These are phyloP conservation scores for Eutypella sp. DNA, from an alignment of 2,329 filamentous ascomycete genomes.

Conservation along the genomic window DNA sequence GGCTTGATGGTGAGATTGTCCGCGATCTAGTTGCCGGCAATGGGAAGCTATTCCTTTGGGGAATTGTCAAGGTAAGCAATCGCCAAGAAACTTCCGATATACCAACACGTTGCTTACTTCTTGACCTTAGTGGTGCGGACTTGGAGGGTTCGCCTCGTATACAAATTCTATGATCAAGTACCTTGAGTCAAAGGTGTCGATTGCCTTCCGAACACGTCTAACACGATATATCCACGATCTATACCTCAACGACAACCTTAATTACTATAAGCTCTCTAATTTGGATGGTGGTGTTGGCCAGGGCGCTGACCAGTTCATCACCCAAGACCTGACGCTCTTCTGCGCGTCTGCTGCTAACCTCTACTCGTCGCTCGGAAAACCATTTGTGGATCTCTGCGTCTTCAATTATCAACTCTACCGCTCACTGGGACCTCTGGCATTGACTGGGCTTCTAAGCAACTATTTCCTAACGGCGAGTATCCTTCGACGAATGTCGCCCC, in stretches of 20 bases:
- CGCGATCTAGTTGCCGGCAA: conserved; percentile 94
- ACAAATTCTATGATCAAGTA: conserved; percentile 99
- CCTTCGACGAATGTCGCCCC: conserved; percentile 80
- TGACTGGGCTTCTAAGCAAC: conserved; percentile 82
- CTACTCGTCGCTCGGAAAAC: conserved; percentile 96
- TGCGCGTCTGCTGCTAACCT: conserved; percentile 87
- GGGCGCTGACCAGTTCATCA: conserved; percentile 94
- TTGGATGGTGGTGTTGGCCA: conserved; percentile 89
- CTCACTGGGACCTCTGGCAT: conserved; percentile 80
- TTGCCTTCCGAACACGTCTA: conserved; percentile 90
- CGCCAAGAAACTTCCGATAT: conserved; percentile 1
- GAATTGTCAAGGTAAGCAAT: conserved; percentile 65
- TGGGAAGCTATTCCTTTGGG: conserved; percentile 80
- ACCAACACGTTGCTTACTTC: conserved; percentile 8
- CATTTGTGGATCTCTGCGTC: conserved; percentile 91
- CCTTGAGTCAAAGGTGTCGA: conserved; percentile 94
- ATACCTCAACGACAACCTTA: conserved; percentile 89
- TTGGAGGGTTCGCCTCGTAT: conserved; percentile 90
- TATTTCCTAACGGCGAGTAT: conserved; percentile 94
- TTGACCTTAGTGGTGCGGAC: conserved; percentile 69
- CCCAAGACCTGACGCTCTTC: conserved; percentile 92
- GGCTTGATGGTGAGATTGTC: conserved; percentile 92
- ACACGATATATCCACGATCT: conserved; percentile 97
- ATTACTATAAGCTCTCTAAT: conserved; percentile 94
- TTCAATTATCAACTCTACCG: conserved; percentile 98